phyloP scores from a whole-genome alignment of 2,329 filamentous ascomycete species.

The Calycina herbarum region DNA sequence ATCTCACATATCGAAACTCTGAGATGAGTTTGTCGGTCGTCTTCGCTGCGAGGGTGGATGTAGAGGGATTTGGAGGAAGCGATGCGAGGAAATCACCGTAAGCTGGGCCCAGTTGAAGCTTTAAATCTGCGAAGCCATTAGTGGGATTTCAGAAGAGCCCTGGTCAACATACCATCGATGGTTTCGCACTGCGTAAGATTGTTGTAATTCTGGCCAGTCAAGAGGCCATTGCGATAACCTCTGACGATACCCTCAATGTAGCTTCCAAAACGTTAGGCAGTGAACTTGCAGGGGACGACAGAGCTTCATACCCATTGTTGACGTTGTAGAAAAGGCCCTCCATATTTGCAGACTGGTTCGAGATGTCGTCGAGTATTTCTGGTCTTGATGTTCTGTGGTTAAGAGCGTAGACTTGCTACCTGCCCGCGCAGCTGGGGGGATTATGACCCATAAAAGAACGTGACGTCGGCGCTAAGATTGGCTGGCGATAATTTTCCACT shows the following conservation, averaged over 20 bases:
- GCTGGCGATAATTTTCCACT: slow-evolving; percentile 14
- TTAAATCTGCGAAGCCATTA: slow-evolving; percentile 68
- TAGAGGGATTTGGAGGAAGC: slow-evolving; percentile 94
- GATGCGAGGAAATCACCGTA: slow-evolving; percentile 96
- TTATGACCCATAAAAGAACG: slow-evolving; percentile 12
- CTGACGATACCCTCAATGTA: slow-evolving; percentile 97
- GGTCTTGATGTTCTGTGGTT: slow-evolving; percentile 11
- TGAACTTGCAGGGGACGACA: not conserved
- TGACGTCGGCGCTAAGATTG: slow-evolving; percentile 12
- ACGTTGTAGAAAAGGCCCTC: slow-evolving; percentile 94
- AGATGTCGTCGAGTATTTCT: slow-evolving; percentile 16
- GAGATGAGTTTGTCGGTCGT: slow-evolving; percentile 97
- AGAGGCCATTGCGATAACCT: slow-evolving; percentile 90
- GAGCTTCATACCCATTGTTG: slow-evolving; percentile 72
- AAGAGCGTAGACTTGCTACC: not conserved
- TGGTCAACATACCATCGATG: slow-evolving; percentile 72
- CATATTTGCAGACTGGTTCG: slow-evolving; percentile 53
- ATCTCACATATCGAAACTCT: slow-evolving; percentile 94
- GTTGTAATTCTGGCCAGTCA: slow-evolving; percentile 87
- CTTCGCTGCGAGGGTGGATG: slow-evolving; percentile 89
- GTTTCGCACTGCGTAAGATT: slow-evolving; percentile 98
- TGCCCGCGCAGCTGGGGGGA: not conserved
- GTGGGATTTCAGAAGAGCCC: not conserved
- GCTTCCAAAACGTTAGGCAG: slow-evolving; percentile 49
- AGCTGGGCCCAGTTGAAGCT: slow-evolving; percentile 92